Evolutionary conservation across 805 yeast genomes (phyloP), one percentile per base, ranked within the genome.

Genomic region (Debaryomyces prosopidis): DNA sequence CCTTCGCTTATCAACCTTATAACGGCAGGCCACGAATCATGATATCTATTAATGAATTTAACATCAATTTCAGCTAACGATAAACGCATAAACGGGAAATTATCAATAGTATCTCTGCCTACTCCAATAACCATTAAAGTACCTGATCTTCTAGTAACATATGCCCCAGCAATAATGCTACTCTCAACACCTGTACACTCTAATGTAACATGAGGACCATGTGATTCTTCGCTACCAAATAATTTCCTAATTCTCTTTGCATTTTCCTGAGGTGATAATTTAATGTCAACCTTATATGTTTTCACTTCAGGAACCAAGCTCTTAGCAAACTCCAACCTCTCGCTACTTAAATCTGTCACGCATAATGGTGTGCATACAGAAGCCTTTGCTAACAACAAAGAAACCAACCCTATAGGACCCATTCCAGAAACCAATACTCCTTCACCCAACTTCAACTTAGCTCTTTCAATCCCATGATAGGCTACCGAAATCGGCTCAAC

Each of bases 341-440:
- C 64, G 17, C 60, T 62, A 42, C 71, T 64, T 35, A 79, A 58
- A 56, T 79, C 84, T 4, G 81, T 75, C 51, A 79, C 75, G 15
- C 70, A 73, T 14, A 80, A 50, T 26, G 83, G 83, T 27, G 75
- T 66, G 4, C 81, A 80, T 18, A 84, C 84, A 2, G 76, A 68
- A 11, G 81, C 82, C 28, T 71, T 66, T 9, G 81, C 81, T 39
- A 77, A 57, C 3, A 72, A 50, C 40, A 80, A 69, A 19, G 79
- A 60, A 34, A 76, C 69, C 27, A 79, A 60, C 12, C 84, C 84
- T 51, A 80, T 80, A n/a, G 84, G 84, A 17, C 84, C 84, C 14
- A 82, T 82, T 42, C 85, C 85, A 35, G 75, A 69, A 42, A 80
- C 65, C 38, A 75, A 57, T 10, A 67, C 69, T 18, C 79, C 77